Base-by-base conservation (phyloP, 73 alveolate species). In the Blepharisma japonicum region DNA sequence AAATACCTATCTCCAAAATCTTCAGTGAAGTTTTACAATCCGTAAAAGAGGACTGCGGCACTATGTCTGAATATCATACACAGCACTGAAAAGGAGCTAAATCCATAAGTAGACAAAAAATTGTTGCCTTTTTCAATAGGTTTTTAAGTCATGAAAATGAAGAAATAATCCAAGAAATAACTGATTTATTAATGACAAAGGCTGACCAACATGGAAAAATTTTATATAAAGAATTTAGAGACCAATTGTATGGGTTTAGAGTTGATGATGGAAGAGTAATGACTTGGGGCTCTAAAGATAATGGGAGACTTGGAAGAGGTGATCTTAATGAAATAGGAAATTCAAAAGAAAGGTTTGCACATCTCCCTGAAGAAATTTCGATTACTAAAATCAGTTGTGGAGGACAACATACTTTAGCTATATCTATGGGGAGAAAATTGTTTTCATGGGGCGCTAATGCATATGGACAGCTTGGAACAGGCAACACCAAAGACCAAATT, bases 341-440 rank as follows among this genome's bases (percentile, higher is more conserved):
- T 14, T 21, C 84, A 46, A 21, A 47, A 81, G 67, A 71, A 14
- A n/a, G 18, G 23, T 5, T 39, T 4, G 80, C 27, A 18, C 11
- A 21, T 25, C 11, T 70, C n/a, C 14, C 42, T n/a, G 47, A 70
- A 45, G 21, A 25, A 4, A 45, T 70, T n/a, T 70, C 80, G 21
- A 45, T 45, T 14, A 45, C 68, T 23, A 90, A 91, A 48, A 91
- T 94, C 55, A 86, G 97, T 38, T 90, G 97, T 81, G 98, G 98
- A 32, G 91, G 96, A 6, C 84, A 68, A n/a, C 98, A 94, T 82
- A 81, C 82, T 56, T 53, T 94, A 6, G 95, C 96, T 14, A 89
- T 89, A 38, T 71, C 81, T 4, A 14, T 21, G 7, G 80, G 83
- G 55, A 55, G 77, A 55, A 84, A 77, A 49, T 77, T 89, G 11